phyloP scores from a whole-genome alignment of 2,329 filamentous ascomycete genomes.

The Pestalotiopsis sp. region DNA sequence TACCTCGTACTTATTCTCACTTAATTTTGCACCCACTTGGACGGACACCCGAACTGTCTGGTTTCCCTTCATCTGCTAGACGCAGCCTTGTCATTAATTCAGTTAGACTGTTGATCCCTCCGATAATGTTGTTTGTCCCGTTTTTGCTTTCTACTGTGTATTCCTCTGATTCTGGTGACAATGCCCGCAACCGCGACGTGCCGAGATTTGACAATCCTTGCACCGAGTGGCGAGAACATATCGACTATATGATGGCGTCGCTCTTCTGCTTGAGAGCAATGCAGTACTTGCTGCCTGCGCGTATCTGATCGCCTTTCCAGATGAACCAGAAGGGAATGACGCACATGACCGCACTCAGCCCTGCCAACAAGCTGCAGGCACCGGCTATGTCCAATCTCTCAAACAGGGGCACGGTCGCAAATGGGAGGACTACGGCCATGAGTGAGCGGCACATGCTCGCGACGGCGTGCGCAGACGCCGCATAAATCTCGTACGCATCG shows the following conservation, averaged over 20 bases:
- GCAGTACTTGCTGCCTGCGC: constrained; percentile 63
- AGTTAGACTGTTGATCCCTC: too few relatives aligned
- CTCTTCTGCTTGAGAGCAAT: constrained; percentile 58
- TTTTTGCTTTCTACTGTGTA: too few relatives aligned
- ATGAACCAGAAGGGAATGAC: constrained; percentile 55
- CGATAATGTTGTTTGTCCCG: too few relatives aligned
- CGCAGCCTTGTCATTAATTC: too few relatives aligned
- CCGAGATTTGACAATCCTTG: neutral
- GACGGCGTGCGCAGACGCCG: constrained; percentile 57
- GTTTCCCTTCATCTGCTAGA: too few relatives aligned
- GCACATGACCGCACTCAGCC: constrained; percentile 52
- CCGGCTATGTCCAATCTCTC: constrained; percentile 46
- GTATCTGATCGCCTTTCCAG: constrained; percentile 56
- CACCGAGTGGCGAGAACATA: neutral
- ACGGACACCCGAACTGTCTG: too few relatives aligned
- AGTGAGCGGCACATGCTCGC: constrained; percentile 51
- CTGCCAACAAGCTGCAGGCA: constrained; percentile 53
- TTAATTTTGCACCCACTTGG: too few relatives aligned
- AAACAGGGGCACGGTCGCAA: constrained; percentile 57
- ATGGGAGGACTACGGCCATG: constrained; percentile 57
- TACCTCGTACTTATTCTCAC: too few relatives aligned
- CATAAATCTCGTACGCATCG: constrained; percentile 69
- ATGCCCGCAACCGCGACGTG: too few relatives aligned
- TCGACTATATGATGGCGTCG: constrained; percentile 18
- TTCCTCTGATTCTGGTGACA: too few relatives aligned